Evolutionary conservation across 306 rosid species (phyloP).

Genomic region (Castanea sativa): DNA sequence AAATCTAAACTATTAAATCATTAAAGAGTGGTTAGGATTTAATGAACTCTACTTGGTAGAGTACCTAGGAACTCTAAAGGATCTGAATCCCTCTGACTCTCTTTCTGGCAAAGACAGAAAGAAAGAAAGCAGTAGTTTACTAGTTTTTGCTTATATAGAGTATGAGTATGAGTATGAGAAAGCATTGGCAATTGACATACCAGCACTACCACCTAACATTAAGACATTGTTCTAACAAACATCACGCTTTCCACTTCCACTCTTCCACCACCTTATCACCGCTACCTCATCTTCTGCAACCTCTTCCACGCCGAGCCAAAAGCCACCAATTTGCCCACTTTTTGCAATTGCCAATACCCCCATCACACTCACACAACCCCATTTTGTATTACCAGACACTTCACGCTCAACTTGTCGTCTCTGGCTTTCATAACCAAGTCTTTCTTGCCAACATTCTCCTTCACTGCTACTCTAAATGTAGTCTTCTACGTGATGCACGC

Average conservation of each 20-base stretch:
- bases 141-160: too few species aligned
- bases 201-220: not conserved
- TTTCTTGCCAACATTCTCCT: constrained; percentile 68
- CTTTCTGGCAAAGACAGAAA: too few species aligned
- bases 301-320: constrained; percentile 27
- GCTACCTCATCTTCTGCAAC: constrained; percentile 23
- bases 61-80: too few species aligned
- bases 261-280: constrained; percentile 21
- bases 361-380: constrained; percentile 32
- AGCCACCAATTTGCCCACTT: constrained; percentile 52
- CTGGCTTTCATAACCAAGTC: constrained; percentile 55
- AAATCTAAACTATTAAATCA: too few species aligned
- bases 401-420: constrained; percentile 59
- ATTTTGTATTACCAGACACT: constrained; percentile 29
- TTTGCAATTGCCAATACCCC: constrained; percentile 45
- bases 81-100: too few species aligned
- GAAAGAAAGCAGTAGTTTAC: too few species aligned
- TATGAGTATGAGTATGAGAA: constrained; percentile 15
- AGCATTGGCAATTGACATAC: constrained; percentile 10
- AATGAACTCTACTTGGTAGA: too few species aligned
- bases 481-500: constrained; percentile 42
- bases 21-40: too few species aligned
- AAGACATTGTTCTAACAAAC: constrained; percentile 9
- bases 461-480: constrained; percentile 31
- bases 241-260: constrained; percentile 4